Base-by-base conservation (phyloP, 768 basidiomycete species). In the Tylopilus subfusipes region DNA sequence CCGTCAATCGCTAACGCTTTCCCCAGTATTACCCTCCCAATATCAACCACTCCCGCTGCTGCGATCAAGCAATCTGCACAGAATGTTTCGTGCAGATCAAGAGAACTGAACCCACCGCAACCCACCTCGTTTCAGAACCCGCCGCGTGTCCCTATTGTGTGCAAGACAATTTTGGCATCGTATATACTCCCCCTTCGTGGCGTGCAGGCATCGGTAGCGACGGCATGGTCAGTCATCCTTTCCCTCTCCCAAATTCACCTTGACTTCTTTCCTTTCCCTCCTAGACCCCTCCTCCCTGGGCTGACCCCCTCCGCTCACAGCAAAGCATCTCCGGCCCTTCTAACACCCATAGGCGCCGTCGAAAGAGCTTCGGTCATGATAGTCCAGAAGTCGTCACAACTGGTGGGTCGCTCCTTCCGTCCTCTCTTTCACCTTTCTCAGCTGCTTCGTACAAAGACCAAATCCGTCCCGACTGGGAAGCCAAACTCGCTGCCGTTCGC, bases 51-150 rank as follows among this genome's bases (percentile, higher is more conserved):
- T 98, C 97, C 36, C 83, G 97, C 67, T 99, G 97, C 70, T 99
- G 97, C 70, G 95, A 96, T 77, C 97, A 99, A 63, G 88, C 91
- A 21, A 96, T 99, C 57, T 99, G 97, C 69, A 98, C 97, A 34
- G 97, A 99, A 73, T 99, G 97, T 69, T 98, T 99, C 66, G 93
- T 98, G 21, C 96, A 98, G 74, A 98, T 99, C 75, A 98, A 98
- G 76, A 88, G 97, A 51, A 84, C 82, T 33, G 97, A 99, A 58
- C 93, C 97, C 7, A 96, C 93, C 0, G 79, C 93, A 8, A 98
- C 94, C 0, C 95, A 98, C 72, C 78, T 98, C 55, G 93, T 94
- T 49, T 96, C 94, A 10, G 97, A 99, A 65, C 93, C 94, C 2
- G 94, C 96, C 14, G 90, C 93, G 3, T 99, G 97, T 69, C 97